These are phyloP conservation scores for Eudorina sp. DNA, from an alignment of 139 green algal genomes.

Conservation along the genomic window DNA sequence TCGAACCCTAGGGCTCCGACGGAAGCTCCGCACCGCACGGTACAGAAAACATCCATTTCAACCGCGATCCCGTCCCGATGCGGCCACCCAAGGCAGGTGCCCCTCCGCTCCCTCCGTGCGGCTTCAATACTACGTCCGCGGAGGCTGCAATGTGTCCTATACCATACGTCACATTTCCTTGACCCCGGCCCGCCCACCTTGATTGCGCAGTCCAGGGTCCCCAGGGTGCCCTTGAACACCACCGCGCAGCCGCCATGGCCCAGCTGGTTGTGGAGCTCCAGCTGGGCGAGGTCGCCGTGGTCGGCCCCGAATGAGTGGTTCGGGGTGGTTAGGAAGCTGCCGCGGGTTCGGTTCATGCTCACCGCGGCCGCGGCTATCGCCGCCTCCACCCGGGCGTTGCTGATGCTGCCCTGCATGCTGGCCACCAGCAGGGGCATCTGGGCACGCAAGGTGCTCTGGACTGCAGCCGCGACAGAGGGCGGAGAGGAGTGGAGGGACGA, in stretches of 20 bases:
- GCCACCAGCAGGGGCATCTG: constrained; percentile 36
- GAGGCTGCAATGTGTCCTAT: no score
- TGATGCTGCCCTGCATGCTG: constrained; percentile 28
- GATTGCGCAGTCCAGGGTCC: constrained; percentile 26
- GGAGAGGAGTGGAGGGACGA: background rate
- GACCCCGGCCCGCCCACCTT: no score
- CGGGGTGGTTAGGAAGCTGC: background rate
- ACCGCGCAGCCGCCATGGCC: constrained; percentile 30
- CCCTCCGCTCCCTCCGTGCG: no score
- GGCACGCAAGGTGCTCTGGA: background rate
- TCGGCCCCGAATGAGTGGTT: background rate
- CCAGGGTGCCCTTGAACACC: constrained; percentile 37
- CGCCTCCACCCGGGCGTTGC: background rate
- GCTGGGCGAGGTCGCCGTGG: background rate
- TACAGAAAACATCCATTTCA: no score
- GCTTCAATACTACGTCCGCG: no score
- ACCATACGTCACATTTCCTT: no score
- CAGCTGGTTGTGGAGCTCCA: constrained; percentile 29
- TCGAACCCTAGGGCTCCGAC: no score
- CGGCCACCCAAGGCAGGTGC: no score
- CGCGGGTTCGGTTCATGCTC: background rate
- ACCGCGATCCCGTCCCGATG: no score
- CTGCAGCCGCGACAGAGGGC: background rate
- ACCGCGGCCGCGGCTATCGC: background rate
- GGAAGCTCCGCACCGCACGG: no score